Evolutionary conservation across 2,329 filamentous ascomycete genomes (phyloP), one percentile per base, ranked within the genome.

Genomic region (Hymenoscyphus scutula): DNA sequence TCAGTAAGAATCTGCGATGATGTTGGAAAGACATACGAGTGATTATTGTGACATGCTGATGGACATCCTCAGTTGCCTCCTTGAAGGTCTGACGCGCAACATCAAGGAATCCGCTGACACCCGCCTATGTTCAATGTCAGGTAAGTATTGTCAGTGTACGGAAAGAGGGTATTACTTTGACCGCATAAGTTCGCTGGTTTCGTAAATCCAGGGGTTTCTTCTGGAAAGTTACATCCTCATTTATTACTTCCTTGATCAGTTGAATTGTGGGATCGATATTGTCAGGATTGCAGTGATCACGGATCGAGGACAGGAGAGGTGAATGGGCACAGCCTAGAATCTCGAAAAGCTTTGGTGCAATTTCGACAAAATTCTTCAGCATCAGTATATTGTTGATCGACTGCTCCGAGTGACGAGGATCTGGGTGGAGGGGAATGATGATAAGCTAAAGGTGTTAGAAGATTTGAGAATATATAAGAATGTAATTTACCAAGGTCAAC

Each of bases 31-130:
- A 65, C 78, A 61, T 75, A 89, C 91, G 80, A 65, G 84, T 84
- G 11, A 97, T 75, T 17, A 86, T 82, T 25, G 84, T 81, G 2
- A 94, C 81, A 73, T 94, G 85, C 58, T 89, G 81, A 68, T 89
- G 84, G 3, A 91, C 85, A 74, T 97, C 91, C 56, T 89, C 84
- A 5, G 88, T 95, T 1, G 89, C 86, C 74, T 98, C 94, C 70
- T 95, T 96, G 77, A 95, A 97, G 0, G 91, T 92, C 70, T 92
- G 89, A 5, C 93, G 85, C 37, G 92, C 91, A 41, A 97, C 90
- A 76, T 97, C 94, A 3, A 98, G 84, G 62, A 97, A 83, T 2
- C 91, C 91, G 69, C 91, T 92, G 51, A 95, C 86, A 0, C 91
- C 91, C 54, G 91, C 86, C 83, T 91, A 68, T 7, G 38, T 37